A percentile compares a stretch with the other conserved stretches of the same genome.
Evolutionary conservation across 495 filamentous ascomycete genomes (phyloP).

Genomic region (Hypoxylon cercidicola): DNA sequence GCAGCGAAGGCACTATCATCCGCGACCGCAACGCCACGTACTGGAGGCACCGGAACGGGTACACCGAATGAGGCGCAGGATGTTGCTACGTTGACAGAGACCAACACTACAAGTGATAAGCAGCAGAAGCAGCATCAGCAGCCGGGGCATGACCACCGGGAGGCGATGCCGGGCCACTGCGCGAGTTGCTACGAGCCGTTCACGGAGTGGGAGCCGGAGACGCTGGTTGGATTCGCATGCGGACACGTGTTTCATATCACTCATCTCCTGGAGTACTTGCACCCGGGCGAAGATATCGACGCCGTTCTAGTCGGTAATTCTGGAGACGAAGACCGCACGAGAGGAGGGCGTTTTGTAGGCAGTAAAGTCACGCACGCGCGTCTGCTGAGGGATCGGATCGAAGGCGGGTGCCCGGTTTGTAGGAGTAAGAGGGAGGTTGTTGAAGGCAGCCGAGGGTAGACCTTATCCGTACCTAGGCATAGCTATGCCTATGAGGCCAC

Average conservation of each 20-base stretch:
- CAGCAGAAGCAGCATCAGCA: conserved; percentile 29
- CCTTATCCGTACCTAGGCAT: not conserved
- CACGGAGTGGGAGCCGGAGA: conserved; percentile 70
- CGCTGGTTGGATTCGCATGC: conserved; percentile 90
- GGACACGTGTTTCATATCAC: conserved; percentile 90
- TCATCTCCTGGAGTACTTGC: conserved; percentile 71
- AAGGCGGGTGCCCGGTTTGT: conserved; percentile 77
- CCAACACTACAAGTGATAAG: conserved; percentile 6
- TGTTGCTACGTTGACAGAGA: conserved; percentile 46
- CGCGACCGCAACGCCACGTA: conserved; percentile 43
- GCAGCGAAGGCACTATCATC: conserved; percentile 25
- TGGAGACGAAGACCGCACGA: conserved; percentile 51
- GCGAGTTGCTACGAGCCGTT: conserved; percentile 72
- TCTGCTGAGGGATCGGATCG: conserved; percentile 75
- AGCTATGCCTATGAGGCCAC: not conserved
- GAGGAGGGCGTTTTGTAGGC: conserved; percentile 63
- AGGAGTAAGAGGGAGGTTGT: conserved; percentile 46
- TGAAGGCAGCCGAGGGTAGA: conserved; percentile 22
- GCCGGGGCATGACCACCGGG: conserved; percentile 30
- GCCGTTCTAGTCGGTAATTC: conserved; percentile 47
- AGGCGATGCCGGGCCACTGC: conserved; percentile 63
- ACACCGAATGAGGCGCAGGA: conserved; percentile 38
- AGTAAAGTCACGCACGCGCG: conserved; percentile 91
- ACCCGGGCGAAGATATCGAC: conserved; percentile 51
- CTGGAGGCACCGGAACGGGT: conserved; percentile 47